A percentile compares a stretch with the other conserved stretches of the same genome.
Evolutionary conservation across 371 early-diverging fungal genomes (phyloP).

Genomic region (Mucor indicus): DNA sequence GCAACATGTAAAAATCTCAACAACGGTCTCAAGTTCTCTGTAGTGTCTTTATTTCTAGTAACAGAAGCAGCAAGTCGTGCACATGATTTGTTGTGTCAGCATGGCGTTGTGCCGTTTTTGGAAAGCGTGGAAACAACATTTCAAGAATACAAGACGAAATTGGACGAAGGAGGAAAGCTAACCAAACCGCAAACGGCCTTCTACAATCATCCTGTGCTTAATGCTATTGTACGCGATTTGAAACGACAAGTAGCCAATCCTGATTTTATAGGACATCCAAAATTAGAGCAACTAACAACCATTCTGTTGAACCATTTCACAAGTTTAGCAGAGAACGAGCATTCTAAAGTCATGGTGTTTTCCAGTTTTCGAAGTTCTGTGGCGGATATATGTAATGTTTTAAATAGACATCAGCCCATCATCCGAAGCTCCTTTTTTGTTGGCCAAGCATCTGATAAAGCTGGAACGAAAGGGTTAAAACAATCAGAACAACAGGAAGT

Average conservation of each 20-base stretch:
- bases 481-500: constrained; percentile 86
- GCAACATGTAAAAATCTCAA: constrained; percentile 23
- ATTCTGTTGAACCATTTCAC: constrained; percentile 70
- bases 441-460: constrained; percentile 72
- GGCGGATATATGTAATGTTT: constrained; percentile 71
- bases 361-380: constrained; percentile 86
- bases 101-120: constrained; percentile 65
- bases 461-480: constrained; percentile 65
- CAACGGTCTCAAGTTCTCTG: constrained; percentile 16
- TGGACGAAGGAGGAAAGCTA: neutral
- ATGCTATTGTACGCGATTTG: neutral
- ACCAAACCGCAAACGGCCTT: neutral
- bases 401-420: constrained; percentile 66
- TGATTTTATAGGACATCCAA: constrained; percentile 78
- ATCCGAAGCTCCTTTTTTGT: constrained; percentile 76
- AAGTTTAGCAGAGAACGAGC: constrained; percentile 1
- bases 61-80: constrained; percentile 48
- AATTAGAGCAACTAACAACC: constrained; percentile 65
- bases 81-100: constrained; percentile 51
- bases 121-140: constrained; percentile 33
- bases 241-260: constrained; percentile 21
- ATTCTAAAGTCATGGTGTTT: constrained; percentile 87
- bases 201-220: neutral
- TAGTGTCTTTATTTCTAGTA: constrained; percentile 40
- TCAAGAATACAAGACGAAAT: constrained; percentile 10